phyloP scores from a whole-genome alignment of 306 rosid genomes.

The Mucuna pruriens region DNA sequence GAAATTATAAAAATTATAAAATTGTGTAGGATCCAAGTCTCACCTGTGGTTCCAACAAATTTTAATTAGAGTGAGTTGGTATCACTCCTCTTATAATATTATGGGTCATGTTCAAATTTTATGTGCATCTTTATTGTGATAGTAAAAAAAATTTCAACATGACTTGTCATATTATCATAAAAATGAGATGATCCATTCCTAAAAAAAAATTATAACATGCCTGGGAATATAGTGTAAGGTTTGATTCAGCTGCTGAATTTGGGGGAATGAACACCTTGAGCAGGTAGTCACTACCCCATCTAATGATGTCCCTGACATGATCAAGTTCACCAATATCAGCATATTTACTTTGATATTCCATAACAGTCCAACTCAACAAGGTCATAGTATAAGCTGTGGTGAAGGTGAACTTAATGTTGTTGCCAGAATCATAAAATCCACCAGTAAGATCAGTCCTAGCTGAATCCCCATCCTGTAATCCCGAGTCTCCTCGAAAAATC shows the following conservation, averaged over 20 bases:
- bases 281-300: slow-evolving; percentile 86
- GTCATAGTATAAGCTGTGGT: slow-evolving; percentile 82
- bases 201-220: slow-evolving; percentile 41
- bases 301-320: slow-evolving; percentile 81
- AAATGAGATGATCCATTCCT: not conserved
- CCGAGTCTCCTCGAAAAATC: slow-evolving; percentile 76
- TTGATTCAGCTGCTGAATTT: slow-evolving; percentile 46
- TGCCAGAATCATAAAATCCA: slow-evolving; percentile 95
- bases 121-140: not conserved
- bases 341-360: slow-evolving; percentile 78
- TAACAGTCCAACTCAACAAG: slow-evolving; percentile 78
- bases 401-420: slow-evolving; percentile 80
- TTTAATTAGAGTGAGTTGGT: not conserved
- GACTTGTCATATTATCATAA: not conserved
- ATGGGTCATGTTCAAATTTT: not conserved
- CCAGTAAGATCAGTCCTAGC: slow-evolving; percentile 54
- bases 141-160: not conserved
- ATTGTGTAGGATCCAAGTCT: too few species aligned
- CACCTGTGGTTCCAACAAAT: too few species aligned
- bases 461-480: slow-evolving; percentile 65
- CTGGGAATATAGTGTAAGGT: slow-evolving; percentile 68
- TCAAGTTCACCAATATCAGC: slow-evolving; percentile 69
- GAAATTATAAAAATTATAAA: not conserved
- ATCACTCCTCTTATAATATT: not conserved
- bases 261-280: slow-evolving; percentile 62